Conservation (phyloP, 2,329 filamentous ascomycete species). For the Botryosphaeria agaves region DNA sequence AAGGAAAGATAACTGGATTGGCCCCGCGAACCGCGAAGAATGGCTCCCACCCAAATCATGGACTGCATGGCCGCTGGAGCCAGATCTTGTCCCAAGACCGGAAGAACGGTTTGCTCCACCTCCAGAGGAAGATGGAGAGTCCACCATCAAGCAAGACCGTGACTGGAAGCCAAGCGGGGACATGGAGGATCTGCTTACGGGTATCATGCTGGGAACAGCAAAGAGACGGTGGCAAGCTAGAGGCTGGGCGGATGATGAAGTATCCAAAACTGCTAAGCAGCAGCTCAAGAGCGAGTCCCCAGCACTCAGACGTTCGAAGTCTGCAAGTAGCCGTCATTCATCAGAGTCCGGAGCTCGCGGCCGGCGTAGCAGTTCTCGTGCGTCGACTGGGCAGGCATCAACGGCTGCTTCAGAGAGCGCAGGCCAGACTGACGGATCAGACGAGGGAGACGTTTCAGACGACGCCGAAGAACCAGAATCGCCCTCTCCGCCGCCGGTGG, state of each 20-base stretch:
- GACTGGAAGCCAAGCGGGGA: conserved; percentile 35
- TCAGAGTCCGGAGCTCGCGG: no score
- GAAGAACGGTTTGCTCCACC: conserved; percentile 29
- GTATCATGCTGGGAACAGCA: conserved; percentile 45
- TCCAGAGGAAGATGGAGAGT: conserved; percentile 24
- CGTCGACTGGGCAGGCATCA: neutral
- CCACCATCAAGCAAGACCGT: conserved; percentile 29
- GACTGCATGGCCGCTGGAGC: conserved; percentile 71
- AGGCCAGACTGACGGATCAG: no score
- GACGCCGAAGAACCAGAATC: conserved; percentile 3
- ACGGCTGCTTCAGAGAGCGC: no score
- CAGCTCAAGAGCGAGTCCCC: no score
- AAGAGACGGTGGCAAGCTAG: conserved; percentile 43
- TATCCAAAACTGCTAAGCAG: conserved; percentile 4
- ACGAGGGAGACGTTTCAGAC: no score
- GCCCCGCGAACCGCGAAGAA: conserved; percentile 13
- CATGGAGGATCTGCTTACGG: conserved; percentile 54
- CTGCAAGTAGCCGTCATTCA: no score
- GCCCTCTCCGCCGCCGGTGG: conserved; percentile 26
- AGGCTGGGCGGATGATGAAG: conserved; percentile 14
- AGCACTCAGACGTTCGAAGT: no score
- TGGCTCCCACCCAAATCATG: conserved; percentile 40
- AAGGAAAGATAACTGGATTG: conserved; percentile 23
- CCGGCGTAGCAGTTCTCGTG: no score
- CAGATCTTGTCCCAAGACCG: conserved; percentile 41